phyloP scores from a whole-genome alignment of 345 rosid species.

The Bretschneidera sinensis region DNA sequence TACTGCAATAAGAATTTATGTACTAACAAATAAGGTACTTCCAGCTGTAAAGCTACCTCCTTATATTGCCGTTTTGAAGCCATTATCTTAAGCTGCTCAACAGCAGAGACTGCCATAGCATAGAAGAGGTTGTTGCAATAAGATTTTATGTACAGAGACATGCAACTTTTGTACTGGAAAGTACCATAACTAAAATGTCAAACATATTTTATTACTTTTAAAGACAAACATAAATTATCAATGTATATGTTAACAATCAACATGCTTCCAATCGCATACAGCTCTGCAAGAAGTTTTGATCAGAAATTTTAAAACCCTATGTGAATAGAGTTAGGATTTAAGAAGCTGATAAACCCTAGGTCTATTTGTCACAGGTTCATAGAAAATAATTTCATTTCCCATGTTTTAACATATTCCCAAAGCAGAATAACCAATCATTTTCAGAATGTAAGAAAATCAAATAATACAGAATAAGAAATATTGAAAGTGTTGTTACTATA shows the following conservation, averaged over 20 bases:
- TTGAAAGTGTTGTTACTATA: background rate
- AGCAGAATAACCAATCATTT: no score
- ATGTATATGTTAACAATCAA: no score
- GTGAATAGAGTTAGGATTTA: no score
- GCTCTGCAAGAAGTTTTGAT: no score
- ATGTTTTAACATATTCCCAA: background rate
- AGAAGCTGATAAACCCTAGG: no score
- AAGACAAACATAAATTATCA: no score
- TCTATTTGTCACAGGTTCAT: no score
- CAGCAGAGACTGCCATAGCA: slow-evolving; percentile 79
- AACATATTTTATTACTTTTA: no score
- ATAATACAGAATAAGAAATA: no score
- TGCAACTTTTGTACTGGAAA: background rate
- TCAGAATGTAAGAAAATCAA: background rate
- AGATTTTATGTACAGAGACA: slow-evolving; percentile 9
- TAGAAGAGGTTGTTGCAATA: slow-evolving; percentile 16
- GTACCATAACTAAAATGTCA: background rate
- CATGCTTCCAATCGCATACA: no score
- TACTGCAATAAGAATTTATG: slow-evolving; percentile 12
- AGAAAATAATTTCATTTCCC: background rate
- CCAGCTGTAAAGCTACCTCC: slow-evolving; percentile 97
- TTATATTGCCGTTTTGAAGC: slow-evolving; percentile 95
- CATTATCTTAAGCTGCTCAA: slow-evolving; percentile 98
- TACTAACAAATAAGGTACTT: slow-evolving; percentile 46
- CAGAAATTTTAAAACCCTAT: no score